Evolutionary conservation across 768 basidiomycete genomes (phyloP).

Genomic region (Porpolomopsis calyptriformis): DNA sequence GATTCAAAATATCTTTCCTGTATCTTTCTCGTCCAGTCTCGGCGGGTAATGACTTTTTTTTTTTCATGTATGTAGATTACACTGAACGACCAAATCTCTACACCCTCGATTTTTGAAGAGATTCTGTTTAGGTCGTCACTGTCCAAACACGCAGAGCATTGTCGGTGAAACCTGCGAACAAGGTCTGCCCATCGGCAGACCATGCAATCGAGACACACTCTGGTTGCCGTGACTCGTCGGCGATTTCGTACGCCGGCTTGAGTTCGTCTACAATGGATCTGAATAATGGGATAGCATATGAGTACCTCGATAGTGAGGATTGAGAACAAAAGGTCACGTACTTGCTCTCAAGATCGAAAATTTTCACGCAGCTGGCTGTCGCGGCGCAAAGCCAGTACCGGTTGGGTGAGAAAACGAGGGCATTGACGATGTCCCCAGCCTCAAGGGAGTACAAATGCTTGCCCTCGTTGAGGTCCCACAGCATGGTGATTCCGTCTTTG

Average conservation of each 20-base stretch:
- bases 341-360: constrained; percentile 99
- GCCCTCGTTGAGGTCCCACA: constrained; percentile 99
- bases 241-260: constrained; percentile 85
- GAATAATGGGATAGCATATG: constrained; percentile 3
- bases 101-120: background rate
- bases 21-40: too few relatives aligned
- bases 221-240: constrained; percentile 62
- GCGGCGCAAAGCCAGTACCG: constrained; percentile 99
- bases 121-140: constrained; percentile 43
- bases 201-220: constrained; percentile 97
- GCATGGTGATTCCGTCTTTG: constrained; percentile 99
- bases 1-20: too few relatives aligned
- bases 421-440: constrained; percentile 96
- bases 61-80: background rate
- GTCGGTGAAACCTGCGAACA: constrained; percentile 96
- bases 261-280: constrained; percentile 98
- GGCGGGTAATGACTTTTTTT: too few relatives aligned
- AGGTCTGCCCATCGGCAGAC: constrained; percentile 95
- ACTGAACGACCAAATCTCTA: background rate
- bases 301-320: constrained; percentile 2
- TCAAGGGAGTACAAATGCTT: constrained; percentile 99
- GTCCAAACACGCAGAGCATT: constrained; percentile 90
- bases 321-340: constrained; percentile 30
- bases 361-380: constrained; percentile 94
- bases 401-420: constrained; percentile 99